Evolutionary conservation across 176 grass and related monocot species (phyloP).

Genomic region (Triticum turgidum): DNA sequence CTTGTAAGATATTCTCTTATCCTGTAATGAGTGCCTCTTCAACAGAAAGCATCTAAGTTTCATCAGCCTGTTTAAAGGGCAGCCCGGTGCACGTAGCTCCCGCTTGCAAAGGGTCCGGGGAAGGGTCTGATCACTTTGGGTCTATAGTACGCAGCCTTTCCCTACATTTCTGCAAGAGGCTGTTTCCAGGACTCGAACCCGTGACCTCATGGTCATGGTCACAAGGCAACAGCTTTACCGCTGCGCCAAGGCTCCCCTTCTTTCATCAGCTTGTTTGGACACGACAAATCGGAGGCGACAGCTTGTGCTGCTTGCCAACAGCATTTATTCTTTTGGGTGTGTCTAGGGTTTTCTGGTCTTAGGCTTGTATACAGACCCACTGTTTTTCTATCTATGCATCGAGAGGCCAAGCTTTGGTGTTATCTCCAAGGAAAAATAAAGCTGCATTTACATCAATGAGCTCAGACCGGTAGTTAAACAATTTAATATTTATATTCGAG

Average conservation of each 20-base stretch:
- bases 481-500: background rate
- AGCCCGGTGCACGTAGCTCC: no score
- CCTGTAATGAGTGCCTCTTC: background rate
- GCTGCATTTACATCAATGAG: background rate
- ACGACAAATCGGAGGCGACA: background rate
- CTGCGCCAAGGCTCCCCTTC: no score
- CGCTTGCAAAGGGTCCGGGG: no score
- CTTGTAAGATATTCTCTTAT: constrained; percentile 10
- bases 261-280: constrained; percentile 12
- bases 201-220: no score
- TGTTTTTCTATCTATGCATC: background rate
- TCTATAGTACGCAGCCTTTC: no score
- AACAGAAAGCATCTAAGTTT: background rate
- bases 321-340: background rate
- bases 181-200: no score
- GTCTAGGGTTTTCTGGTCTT: background rate
- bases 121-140: no score
- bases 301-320: background rate
- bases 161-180: no score
- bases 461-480: background rate
- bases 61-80: background rate
- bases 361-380: background rate
- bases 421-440: background rate
- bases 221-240: no score
- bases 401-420: background rate